Percentiles rank a stretch among this genome's conserved stretches.
Evolutionary conservation across 1,139 yeast genomes (phyloP).

Genomic region (Scheffersomyces stambukii): DNA sequence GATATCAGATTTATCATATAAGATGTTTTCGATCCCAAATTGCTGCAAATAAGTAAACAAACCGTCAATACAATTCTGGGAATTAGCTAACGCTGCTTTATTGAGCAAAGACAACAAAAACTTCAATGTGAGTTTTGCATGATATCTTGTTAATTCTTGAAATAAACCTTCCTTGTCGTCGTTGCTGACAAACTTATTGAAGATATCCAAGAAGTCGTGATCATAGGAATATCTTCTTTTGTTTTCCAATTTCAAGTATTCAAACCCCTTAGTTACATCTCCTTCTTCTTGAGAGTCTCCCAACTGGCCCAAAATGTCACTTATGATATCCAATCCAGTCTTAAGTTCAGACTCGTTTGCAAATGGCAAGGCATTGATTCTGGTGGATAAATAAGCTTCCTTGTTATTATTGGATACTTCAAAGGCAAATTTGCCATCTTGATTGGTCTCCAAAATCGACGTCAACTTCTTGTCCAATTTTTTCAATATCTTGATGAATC

Average conservation of each 20-base stretch:
- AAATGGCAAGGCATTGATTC: constrained; percentile 74
- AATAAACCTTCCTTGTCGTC: constrained; percentile 45
- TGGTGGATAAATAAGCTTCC: constrained; percentile 60
- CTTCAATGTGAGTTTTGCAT: constrained; percentile 29
- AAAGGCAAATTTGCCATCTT: constrained; percentile 2
- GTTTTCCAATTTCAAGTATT: constrained; percentile 10
- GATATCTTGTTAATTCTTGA: constrained; percentile 10
- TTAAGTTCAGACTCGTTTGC: constrained; percentile 64
- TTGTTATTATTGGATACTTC: constrained; percentile 58
- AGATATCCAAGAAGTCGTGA: constrained; percentile 3
- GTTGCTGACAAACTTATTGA: constrained; percentile 29
- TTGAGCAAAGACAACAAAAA: constrained; percentile 54
- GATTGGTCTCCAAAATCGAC: constrained; percentile 14
- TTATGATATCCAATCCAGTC: constrained; percentile 51
- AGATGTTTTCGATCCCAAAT: constrained; percentile 24
- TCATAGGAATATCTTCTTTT: constrained; percentile 17
- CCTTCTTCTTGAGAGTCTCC: constrained; percentile 19
- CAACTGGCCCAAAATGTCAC: constrained; percentile 44
- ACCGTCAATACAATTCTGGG: constrained; percentile 54
- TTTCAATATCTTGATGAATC: constrained; percentile 83
- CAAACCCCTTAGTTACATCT: constrained; percentile 11
- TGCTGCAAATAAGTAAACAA: no score
- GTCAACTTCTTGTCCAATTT: constrained; percentile 79
- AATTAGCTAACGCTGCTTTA: constrained; percentile 52
- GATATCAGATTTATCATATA: constrained; percentile 64